A percentile compares a stretch with the other conserved stretches of the same genome.
Evolutionary conservation across 805 yeast species (phyloP).

Genomic region (Ogataea methylovora): DNA sequence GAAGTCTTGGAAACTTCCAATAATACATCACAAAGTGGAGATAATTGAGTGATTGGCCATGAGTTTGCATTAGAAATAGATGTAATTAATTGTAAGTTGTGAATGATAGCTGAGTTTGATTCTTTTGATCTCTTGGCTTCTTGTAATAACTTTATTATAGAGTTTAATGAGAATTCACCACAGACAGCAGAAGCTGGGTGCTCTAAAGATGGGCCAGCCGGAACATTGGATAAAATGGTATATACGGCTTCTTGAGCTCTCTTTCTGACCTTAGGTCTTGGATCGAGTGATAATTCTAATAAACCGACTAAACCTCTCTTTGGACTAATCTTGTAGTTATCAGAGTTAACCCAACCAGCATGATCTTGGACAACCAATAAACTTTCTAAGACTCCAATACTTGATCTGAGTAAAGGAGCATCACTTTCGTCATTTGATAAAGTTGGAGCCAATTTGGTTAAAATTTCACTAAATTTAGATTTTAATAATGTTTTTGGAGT

Average conservation of each 20-base stretch:
- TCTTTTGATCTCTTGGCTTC: slow-evolving; percentile 36
- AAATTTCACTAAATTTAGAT: slow-evolving; percentile 68
- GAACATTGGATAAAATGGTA: slow-evolving; percentile 54
- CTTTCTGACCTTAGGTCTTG: slow-evolving; percentile 91
- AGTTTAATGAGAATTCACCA: slow-evolving; percentile 58
- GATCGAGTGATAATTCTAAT: slow-evolving; percentile 72
- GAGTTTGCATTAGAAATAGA: slow-evolving; percentile 63
- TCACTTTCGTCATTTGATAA: slow-evolving; percentile 61
- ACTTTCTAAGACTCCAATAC: slow-evolving; percentile 80
- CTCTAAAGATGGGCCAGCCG: slow-evolving; percentile 67
- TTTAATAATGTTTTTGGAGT: slow-evolving; percentile 63
- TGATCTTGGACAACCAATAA: slow-evolving; percentile 74
- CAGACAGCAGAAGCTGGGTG: slow-evolving; percentile 72
- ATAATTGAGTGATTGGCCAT: slow-evolving; percentile 75
- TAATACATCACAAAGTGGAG: slow-evolving; percentile 66
- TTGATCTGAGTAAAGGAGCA: slow-evolving; percentile 75
- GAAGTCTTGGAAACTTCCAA: slow-evolving; percentile 72
- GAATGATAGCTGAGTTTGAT: slow-evolving; percentile 54
- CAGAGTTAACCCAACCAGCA: slow-evolving; percentile 62
- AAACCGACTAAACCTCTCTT: slow-evolving; percentile 74
- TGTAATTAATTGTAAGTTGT: slow-evolving; percentile 67
- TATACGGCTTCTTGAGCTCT: slow-evolving; percentile 89
- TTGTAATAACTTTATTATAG: slow-evolving; percentile 40
- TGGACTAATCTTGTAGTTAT: slow-evolving; percentile 53
- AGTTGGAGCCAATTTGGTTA: slow-evolving; percentile 75